Conservation (phyloP, 495 filamentous ascomycete species). For the Trichoderma erinaceum region DNA sequence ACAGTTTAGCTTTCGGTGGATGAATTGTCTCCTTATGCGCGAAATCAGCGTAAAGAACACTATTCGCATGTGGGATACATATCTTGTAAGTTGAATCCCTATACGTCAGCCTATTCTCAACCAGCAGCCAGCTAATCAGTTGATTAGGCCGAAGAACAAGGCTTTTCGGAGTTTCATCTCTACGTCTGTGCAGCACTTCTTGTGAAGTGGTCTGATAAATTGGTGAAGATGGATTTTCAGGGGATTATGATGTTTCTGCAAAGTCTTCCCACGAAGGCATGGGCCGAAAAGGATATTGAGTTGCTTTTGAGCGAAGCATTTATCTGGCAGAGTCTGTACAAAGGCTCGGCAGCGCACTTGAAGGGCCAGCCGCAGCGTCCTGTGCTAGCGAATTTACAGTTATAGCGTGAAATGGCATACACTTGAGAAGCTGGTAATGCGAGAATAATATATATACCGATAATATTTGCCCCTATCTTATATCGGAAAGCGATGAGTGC, state of each 20-base stretch:
- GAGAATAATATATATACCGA: neutral
- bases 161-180: slow-evolving; percentile 94
- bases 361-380: slow-evolving; percentile 40
- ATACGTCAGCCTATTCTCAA: slow-evolving; percentile 9
- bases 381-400: slow-evolving; percentile 36
- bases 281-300: slow-evolving; percentile 98
- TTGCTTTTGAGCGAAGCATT: slow-evolving; percentile 90
- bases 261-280: slow-evolving; percentile 84
- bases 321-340: slow-evolving; percentile 91
- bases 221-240: slow-evolving; percentile 96
- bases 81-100: slow-evolving; percentile 59
- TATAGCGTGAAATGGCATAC: slow-evolving; percentile 23
- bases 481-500: neutral
- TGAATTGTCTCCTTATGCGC: slow-evolving; percentile 98
- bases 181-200: slow-evolving; percentile 98
- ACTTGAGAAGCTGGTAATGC: neutral
- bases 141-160: slow-evolving; percentile 88
- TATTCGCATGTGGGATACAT: slow-evolving; percentile 99
- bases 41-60: slow-evolving; percentile 94
- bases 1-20: slow-evolving; percentile 98
- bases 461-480: neutral
- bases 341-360: slow-evolving; percentile 80
- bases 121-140: slow-evolving; percentile 16
- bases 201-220: slow-evolving; percentile 95
- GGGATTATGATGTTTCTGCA: slow-evolving; percentile 99